Base-by-base conservation (phyloP, 164 flowering plant genomes). In the Nymphaea thermarum region DNA sequence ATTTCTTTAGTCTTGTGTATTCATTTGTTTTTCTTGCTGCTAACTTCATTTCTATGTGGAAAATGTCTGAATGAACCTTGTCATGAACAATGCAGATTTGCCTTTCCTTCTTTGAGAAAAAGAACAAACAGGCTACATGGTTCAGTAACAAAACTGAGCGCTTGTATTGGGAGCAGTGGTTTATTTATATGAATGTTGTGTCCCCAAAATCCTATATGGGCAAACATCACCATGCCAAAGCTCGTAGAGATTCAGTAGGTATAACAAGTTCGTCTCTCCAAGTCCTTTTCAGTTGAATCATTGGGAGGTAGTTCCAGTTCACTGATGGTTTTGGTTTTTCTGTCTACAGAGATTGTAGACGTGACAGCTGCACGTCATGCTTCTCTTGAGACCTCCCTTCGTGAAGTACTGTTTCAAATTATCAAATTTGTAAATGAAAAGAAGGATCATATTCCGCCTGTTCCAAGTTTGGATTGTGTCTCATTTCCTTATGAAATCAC, bases 361-460 rank as follows among this genome's bases (percentile, higher is more conserved):
- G 92, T 84, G 67, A 82, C 89, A 83, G 82, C 74, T 71, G 72
- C 72, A 66, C 89, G 88, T 17, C 84, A 87, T 65, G 83, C 90
- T 60, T 83, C 87, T 69, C 80, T 91, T 66, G 99, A 95, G 80
- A 78, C 84, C 66, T 82, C 96, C 69, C 85, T 94, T 42, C 92
- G 85, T 25, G 98, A 92, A 64, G 96, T 87, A 62, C 66, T 95
- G 74, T 92, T 90, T 80, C 96, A 95, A 70, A 88, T 92, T 64
- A 90, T 92, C 71, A 90, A 82, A 73, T 88, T 91, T 85, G 99
- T 92, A 74, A 88, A 91, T 79, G 99, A 95, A 74, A 95, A 92
- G 71, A 95, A 85, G 80, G 99, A 95, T 75, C 96, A 95, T 65
- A 82, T 95, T 70, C 99, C 99, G 43, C 78, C 96, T 61, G 82